These are phyloP conservation scores for Calonectria leucothoes DNA, from an alignment of 2,329 filamentous ascomycete species.

Conservation along the genomic window DNA sequence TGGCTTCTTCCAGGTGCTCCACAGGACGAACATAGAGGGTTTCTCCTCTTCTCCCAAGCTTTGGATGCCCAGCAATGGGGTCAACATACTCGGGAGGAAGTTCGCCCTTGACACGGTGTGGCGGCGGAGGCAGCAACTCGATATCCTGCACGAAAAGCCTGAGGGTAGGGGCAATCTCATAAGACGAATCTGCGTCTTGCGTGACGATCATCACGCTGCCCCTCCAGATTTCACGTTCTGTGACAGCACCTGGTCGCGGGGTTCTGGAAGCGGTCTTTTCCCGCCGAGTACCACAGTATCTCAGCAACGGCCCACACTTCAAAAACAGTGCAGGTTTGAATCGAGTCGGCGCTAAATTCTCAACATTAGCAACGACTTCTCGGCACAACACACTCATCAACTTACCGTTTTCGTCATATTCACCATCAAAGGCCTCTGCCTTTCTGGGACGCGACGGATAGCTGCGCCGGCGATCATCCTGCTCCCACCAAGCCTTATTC, in stretches of 20 bases:
- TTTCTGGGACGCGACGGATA: conserved; percentile 61
- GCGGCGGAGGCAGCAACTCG: conserved; percentile 83
- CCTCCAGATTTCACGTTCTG: conserved; percentile 85
- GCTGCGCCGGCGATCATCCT: conserved; percentile 59
- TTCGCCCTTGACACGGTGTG: conserved; percentile 72
- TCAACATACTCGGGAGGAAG: conserved; percentile 88
- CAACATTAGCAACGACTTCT: conserved; percentile 23
- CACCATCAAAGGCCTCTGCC: conserved; percentile 74
- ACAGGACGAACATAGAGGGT: conserved; percentile 90
- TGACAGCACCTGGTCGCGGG: conserved; percentile 37
- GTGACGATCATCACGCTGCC: conserved; percentile 98
- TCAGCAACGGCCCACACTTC: conserved; percentile 89
- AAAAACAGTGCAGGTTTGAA: conserved; percentile 89
- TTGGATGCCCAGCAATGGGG: conserved; percentile 87
- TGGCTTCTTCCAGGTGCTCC: conserved; percentile 83
- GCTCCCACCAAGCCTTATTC: conserved; percentile 83
- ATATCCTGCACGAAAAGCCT: conserved; percentile 89
- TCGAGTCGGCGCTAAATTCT: conserved; percentile 65
- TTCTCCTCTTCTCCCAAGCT: conserved; percentile 85
- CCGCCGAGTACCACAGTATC: conserved; percentile 85
- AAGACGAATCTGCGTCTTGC: conserved; percentile 83
- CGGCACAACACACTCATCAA: conserved; percentile 1
- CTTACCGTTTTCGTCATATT: conserved; percentile 73
- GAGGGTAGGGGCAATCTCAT: conserved; percentile 81
- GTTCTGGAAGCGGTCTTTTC: conserved; percentile 60